These are phyloP conservation scores for Neurospora sp. DNA, from an alignment of 495 filamentous ascomycete species.

Conservation along the genomic window DNA sequence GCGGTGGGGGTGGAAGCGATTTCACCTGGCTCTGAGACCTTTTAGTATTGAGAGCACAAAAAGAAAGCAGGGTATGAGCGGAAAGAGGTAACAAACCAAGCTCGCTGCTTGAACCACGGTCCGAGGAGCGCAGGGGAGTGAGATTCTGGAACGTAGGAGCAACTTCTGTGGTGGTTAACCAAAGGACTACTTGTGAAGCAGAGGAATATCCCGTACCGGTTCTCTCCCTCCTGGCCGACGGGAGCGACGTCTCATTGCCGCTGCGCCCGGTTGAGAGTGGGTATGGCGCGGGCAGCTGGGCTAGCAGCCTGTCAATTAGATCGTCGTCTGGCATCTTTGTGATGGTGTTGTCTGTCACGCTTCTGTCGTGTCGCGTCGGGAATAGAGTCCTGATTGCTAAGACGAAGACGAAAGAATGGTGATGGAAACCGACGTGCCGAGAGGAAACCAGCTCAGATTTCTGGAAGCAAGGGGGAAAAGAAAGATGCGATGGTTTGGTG, in stretches of 20 bases:
- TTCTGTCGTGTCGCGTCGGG: not conserved
- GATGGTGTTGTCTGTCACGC: not conserved
- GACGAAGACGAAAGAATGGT: not conserved
- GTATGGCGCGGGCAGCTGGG: not conserved
- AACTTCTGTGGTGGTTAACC: not conserved
- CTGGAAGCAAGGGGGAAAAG: not conserved
- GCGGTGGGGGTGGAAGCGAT: not conserved
- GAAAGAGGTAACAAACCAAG: not conserved
- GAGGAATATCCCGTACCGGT: not conserved
- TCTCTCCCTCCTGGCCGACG: not conserved
- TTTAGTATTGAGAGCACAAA: not conserved
- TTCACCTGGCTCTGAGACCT: not conserved
- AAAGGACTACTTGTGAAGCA: not conserved
- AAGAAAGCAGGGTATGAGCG: not conserved
- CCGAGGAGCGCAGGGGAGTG: not conserved
- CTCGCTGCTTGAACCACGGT: not conserved
- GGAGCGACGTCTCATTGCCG: not conserved
- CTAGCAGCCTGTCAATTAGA: not conserved
- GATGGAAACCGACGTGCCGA: not conserved
- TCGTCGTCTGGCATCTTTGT: not conserved
- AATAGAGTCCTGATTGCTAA: not conserved
- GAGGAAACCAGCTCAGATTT: not conserved
- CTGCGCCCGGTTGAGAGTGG: not conserved
- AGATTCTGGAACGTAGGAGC: not conserved
- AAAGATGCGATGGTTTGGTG: not conserved